Base-by-base conservation (phyloP, 345 rosid species). In the Sisymbrium altissimum region DNA sequence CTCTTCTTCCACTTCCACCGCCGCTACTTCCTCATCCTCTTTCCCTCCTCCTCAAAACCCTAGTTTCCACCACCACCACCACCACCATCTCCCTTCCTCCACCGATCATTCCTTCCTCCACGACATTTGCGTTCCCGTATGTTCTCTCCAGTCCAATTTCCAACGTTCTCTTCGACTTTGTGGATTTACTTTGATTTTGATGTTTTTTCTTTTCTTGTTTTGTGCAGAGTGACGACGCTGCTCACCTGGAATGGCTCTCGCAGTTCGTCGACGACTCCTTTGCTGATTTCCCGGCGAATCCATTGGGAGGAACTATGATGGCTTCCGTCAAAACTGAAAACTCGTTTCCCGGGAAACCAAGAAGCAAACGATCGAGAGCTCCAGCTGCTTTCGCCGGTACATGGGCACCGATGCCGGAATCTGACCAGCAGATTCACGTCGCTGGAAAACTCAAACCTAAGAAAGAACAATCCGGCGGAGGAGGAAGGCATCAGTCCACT, bases 181-280 rank as follows among this genome's bases (percentile, higher is more conserved):
- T 48, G 32, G 39, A 45, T 33, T 41, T 8, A 21, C 1, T 38
- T 15, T 57, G 33, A 4, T 36, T 25, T 18, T 67, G 1, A 35
- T 56, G 23, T 49, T 11, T n/a, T 17, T 9, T 62, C 27, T 4
- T 36, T 25, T 14, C 40, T 1, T 11, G 21, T 23, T 66, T 1
- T 11, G 17, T 23, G 18, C 66, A 92, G 97, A 83, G 79, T 68
- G 94, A 92, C 65, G 96, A 92, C 41, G 89, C 85, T 48, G 97
- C 97, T 14, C 93, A 92, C 78, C 71, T 92, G 14, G 97, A 92
- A 58, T 89, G 96, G 97, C 79, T 92, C 9, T 89, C 96, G 12
- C 87, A 73, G 50, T 86, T 92, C 79, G 94, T 88, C 0, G 92
- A 92, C 66, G 96, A 89, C 61, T 90, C 93, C 2, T 90, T 85